Evolutionary conservation across 768 basidiomycete species (phyloP).

Genomic region (Boletus tylopilopsis): DNA sequence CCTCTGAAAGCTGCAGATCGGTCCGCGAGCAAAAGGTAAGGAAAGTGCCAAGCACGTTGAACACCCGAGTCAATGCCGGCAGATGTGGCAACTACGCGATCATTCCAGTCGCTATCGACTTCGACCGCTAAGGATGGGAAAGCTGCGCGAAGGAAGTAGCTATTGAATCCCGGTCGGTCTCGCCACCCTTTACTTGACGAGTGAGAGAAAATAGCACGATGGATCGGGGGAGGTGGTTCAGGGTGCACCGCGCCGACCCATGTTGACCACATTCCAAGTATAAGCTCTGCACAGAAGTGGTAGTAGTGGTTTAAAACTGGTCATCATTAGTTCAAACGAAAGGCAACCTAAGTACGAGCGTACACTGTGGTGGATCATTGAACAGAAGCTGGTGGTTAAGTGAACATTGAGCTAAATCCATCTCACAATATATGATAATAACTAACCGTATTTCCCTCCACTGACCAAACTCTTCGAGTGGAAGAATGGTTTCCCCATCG

Average conservation of each 20-base stretch:
- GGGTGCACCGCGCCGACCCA: constrained; percentile 52
- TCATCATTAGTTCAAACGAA: neutral
- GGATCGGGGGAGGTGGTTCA: constrained; percentile 48
- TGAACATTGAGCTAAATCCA: constrained; percentile 2
- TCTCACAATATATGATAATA: neutral
- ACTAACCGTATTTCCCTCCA: constrained; percentile 71
- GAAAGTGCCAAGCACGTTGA: constrained; percentile 65
- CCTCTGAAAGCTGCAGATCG: constrained; percentile 77
- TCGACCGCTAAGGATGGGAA: constrained; percentile 73
- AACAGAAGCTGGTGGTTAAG: constrained; percentile 42
- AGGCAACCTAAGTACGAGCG: constrained; percentile 2
- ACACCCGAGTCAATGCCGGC: constrained; percentile 15
- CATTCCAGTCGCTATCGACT: constrained; percentile 65
- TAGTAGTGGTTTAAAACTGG: constrained; percentile 79
- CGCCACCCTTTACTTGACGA: constrained; percentile 59
- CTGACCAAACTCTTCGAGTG: constrained; percentile 55
- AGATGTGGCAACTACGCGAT: constrained; percentile 43
- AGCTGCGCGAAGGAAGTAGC: constrained; percentile 68
- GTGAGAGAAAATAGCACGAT: constrained; percentile 72
- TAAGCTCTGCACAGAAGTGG: constrained; percentile 80
- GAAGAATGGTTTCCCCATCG: constrained; percentile 53
- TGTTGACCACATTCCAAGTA: constrained; percentile 72
- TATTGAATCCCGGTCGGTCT: constrained; percentile 74
- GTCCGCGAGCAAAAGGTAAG: constrained; percentile 65
- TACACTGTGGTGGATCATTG: constrained; percentile 67